Conservation (phyloP, 148 eudicot species). For the Rhododendron simsii region DNA sequence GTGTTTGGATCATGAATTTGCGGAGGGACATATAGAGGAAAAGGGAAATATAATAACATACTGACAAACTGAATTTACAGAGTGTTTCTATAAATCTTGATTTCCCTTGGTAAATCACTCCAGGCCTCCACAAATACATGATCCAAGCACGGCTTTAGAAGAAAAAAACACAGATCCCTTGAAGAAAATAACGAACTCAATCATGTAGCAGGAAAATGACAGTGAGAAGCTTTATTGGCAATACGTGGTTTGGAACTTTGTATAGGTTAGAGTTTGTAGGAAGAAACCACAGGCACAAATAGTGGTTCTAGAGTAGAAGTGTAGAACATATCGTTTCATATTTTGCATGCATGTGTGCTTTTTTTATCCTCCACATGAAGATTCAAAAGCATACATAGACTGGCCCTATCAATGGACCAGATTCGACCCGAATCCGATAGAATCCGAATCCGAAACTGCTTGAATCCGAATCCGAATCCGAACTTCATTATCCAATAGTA, state of each 20-base stretch:
- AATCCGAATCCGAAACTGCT: too few species aligned
- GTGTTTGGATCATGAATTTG: background rate
- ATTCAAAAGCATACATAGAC: background rate
- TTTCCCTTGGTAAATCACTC: background rate
- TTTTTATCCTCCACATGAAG: background rate
- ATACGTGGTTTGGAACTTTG: background rate
- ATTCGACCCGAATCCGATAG: too few species aligned
- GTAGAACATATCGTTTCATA: background rate
- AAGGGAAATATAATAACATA: background rate
- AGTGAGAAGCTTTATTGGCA: background rate
- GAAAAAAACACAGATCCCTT: background rate
- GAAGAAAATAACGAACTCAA: background rate
- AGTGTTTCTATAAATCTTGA: background rate
- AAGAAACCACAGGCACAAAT: background rate
- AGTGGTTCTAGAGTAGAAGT: background rate
- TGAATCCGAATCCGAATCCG: too few species aligned
- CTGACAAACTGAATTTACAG: background rate
- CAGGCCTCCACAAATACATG: slow-evolving; percentile 1
- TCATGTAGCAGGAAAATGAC: background rate
- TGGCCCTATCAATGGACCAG: too few species aligned
- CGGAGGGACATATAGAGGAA: background rate
- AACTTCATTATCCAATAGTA: too few species aligned
- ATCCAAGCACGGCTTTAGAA: background rate
- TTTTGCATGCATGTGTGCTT: background rate
- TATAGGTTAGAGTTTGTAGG: background rate